phyloP scores from a whole-genome alignment of 306 rosid genomes.

The Dalbergia cochinchinensis region DNA sequence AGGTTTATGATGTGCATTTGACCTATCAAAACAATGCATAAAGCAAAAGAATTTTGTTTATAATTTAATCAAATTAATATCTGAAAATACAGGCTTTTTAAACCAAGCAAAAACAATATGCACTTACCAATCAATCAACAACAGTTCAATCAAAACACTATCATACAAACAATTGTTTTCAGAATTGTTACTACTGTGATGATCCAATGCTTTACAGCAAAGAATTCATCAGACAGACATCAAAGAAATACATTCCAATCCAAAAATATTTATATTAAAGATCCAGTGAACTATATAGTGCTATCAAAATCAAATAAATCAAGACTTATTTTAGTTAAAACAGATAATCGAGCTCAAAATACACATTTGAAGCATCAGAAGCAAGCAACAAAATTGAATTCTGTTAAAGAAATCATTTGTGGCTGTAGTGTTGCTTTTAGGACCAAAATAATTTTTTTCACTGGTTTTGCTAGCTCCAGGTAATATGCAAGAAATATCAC shows the following conservation, averaged over 20 bases:
- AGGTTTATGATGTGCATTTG: constrained; percentile 34
- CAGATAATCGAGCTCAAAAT: constrained; percentile 6
- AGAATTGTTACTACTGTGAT: background rate
- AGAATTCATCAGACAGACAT: constrained; percentile 16
- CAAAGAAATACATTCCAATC: constrained; percentile 20
- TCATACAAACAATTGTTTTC: constrained; percentile 24
- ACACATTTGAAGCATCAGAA: constrained; percentile 21
- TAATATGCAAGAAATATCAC: constrained; percentile 27
- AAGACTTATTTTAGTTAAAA: background rate
- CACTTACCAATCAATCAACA: constrained; percentile 10
- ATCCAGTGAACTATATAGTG: background rate
- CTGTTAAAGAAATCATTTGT: background rate
- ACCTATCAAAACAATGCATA: constrained; percentile 32
- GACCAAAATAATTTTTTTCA: constrained; percentile 11
- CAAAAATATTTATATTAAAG: constrained; percentile 25
- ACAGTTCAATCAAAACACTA: constrained; percentile 15
- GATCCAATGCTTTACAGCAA: constrained; percentile 12
- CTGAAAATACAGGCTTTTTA: background rate
- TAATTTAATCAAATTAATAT: constrained; percentile 29
- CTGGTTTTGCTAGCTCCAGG: background rate
- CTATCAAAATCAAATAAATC: constrained; percentile 19
- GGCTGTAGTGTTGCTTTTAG: constrained; percentile 20
- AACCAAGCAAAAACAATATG: constrained; percentile 18
- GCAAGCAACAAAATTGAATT: background rate
- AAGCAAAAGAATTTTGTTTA: constrained; percentile 5